Conservation (phyloP, 129 eudicot species). For the Oenanthe sinensis region DNA sequence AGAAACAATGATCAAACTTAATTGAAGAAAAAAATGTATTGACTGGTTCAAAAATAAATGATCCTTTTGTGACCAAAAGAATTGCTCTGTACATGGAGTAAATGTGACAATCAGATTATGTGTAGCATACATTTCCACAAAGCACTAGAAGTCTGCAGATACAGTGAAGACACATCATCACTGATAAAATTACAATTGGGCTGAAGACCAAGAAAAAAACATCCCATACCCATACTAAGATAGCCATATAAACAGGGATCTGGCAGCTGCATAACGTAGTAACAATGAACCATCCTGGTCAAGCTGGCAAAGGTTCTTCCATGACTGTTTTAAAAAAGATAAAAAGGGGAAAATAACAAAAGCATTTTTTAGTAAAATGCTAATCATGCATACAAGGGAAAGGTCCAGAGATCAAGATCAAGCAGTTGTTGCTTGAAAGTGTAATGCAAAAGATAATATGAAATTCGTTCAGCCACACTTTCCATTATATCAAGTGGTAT, state of each 20-base stretch:
- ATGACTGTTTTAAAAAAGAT: not conserved
- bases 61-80: not conserved
- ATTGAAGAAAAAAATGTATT: not conserved
- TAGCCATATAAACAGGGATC: not conserved
- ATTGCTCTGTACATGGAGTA: not conserved
- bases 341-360: not conserved
- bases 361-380: not conserved
- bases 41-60: not conserved
- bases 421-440: not conserved
- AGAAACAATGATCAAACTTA: not conserved
- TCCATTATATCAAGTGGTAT: not conserved
- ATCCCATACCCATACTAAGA: not conserved
- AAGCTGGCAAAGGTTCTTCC: constrained; percentile 13
- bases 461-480: not conserved
- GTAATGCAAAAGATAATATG: not conserved
- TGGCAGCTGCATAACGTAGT: not conserved
- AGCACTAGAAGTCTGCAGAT: not conserved
- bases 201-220: not conserved
- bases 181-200: not conserved
- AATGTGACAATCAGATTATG: not conserved
- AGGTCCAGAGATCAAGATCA: not conserved
- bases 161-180: not conserved
- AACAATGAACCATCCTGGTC: not conserved
- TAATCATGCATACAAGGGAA: not conserved
- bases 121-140: not conserved